Evolutionary conservation across 441 rosid species (phyloP).

Genomic region (Adansonia rubrostipa): DNA sequence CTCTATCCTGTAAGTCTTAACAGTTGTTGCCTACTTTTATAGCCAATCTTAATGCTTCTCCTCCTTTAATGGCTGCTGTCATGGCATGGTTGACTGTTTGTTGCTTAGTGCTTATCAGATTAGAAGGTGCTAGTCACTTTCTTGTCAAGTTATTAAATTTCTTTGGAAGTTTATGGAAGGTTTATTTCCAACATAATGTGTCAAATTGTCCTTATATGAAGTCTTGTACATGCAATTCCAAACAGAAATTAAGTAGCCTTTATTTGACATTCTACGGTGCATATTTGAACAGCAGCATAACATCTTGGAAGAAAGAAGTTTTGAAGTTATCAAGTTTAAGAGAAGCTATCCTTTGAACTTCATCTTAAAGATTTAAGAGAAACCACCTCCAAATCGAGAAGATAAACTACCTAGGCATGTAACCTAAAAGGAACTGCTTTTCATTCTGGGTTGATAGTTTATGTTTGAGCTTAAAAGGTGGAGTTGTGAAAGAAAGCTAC

Average conservation of each 20-base stretch:
- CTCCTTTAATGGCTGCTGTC: neutral
- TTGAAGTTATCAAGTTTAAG: neutral
- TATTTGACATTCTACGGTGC: neutral
- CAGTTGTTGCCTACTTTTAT: neutral
- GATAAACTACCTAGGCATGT: neutral
- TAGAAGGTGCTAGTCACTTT: neutral
- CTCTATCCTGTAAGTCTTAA: neutral
- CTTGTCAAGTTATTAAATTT: neutral
- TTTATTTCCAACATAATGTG: neutral
- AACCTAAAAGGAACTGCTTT: neutral
- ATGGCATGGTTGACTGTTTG: neutral
- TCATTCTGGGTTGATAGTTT: neutral
- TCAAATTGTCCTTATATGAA: neutral
- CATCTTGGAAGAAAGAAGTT: neutral
- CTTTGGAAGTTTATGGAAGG: conserved; percentile 1
- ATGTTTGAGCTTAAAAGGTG: conserved; percentile 8
- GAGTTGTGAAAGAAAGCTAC: conserved; percentile 13
- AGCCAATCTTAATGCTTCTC: conserved; percentile 2
- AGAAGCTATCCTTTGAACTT: neutral
- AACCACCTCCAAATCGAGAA: neutral
- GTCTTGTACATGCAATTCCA: neutral
- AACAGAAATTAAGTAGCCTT: neutral
- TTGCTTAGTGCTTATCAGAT: neutral
- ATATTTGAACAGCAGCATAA: neutral
- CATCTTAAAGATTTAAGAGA: neutral